phyloP scores from a whole-genome alignment of 192 early-diverging fungal species.

The Entophlyctis helioformis region DNA sequence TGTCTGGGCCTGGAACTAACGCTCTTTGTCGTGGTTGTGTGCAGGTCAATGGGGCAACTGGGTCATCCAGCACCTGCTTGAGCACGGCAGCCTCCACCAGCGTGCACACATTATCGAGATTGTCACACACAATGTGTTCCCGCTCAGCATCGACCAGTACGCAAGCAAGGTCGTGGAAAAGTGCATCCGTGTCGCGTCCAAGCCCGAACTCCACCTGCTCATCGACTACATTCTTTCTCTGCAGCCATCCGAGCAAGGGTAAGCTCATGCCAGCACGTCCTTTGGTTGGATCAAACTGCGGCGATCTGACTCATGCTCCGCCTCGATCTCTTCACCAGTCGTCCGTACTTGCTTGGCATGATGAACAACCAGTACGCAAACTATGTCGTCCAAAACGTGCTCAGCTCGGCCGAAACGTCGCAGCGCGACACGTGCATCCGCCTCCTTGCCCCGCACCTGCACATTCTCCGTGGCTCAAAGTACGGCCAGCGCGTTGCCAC shows the following conservation, averaged over 20 bases:
- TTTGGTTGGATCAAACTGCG: conserved; percentile 2
- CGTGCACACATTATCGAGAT: conserved; percentile 38
- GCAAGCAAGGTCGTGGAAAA: conserved; percentile 71
- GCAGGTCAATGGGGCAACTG: conserved; percentile 74
- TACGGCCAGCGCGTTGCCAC: conserved; percentile 56
- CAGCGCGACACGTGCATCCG: conserved; percentile 46
- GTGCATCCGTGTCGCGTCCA: conserved; percentile 34
- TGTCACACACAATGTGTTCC: conserved; percentile 23
- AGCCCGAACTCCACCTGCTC: conserved; percentile 29
- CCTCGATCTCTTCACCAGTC: conserved; percentile 4
- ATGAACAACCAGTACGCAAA: conserved; percentile 71
- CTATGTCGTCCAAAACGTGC: conserved; percentile 65
- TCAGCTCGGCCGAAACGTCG: conserved; percentile 39
- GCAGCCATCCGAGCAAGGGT: conserved; percentile 13
- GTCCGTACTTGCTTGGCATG: conserved; percentile 51
- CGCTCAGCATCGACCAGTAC: conserved; percentile 59
- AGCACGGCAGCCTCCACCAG: conserved; percentile 42
- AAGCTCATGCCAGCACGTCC: conserved; percentile 14
- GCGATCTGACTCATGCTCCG: conserved; percentile 6
- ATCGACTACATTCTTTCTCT: conserved; percentile 26
- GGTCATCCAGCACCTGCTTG: conserved; percentile 69
- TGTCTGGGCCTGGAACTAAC: too few relatives aligned
- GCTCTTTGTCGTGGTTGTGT: too few relatives aligned
- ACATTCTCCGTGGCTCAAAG: conserved; percentile 53
- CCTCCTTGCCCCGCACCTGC: conserved; percentile 55